Evolutionary conservation across 768 basidiomycete genomes (phyloP), one percentile per base, ranked within the genome.

Genomic region (Lactarius quietus): DNA sequence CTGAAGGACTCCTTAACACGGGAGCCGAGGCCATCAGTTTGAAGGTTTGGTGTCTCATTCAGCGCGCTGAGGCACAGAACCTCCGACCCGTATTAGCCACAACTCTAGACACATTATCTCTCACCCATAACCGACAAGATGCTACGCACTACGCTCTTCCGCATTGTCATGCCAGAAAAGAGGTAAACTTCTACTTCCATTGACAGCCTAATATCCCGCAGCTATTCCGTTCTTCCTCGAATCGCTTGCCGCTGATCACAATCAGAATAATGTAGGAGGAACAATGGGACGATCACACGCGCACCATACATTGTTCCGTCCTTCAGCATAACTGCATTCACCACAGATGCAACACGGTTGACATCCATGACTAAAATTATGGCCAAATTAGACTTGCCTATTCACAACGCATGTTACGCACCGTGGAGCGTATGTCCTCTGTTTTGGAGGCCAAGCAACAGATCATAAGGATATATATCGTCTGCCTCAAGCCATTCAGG

Each of bases 221-320:
- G 95, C 91, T 48, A 94, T 83, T n/a, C 94, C 94, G 68, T 93
- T 90, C 80, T 95, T 96, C 73, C 94, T 83, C 23, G 91, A 93
- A 76, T 97, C 95, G 73, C 91, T 93, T 10, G 92, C 89, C 66
- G 92, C 94, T 90, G 69, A 52, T 41, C 29, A 29, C 41, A 20
- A 38, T 45, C 38, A 55, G 69, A 35, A 70, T 54, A 3, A 35
- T 45, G 31, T 18, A 54, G 29, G 36, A 57, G 51, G 31, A 31
- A 45, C 15, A 7, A 18, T 39, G 33, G 28, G 28, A n/a, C 4
- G 36, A 48, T 59, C 20, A 10, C 23, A 36, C 20, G 75, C 86
- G 55, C 69, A 90, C 91, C 90, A 68, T 81, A 90, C 31, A 94
- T 80, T 53, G 72, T 76, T 8, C 82, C 85, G 59, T 86, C 82